Evolutionary conservation across 331 rosid genomes (phyloP), one percentile per base, ranked within the genome.

Genomic region (Dryas integrifolia): DNA sequence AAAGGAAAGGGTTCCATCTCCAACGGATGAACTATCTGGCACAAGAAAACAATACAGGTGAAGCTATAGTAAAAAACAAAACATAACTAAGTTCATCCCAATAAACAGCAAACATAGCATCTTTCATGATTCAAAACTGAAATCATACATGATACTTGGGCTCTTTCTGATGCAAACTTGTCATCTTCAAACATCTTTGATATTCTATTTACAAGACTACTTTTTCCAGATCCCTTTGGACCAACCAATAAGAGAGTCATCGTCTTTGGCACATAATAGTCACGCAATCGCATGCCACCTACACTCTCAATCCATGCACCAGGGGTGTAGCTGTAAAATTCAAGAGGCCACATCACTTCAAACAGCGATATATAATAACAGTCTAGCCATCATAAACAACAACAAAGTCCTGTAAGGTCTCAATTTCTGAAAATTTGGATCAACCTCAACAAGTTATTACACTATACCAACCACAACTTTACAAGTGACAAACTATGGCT

Each of bases 211-310:
- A 93, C 74, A 78, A 93, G 94, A 74, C 97, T 84, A 87, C 96
- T 91, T 81, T 91, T 93, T 60, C 97, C 98, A 7, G 98, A 89
- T 75, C 90, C 88, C 48, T 76, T 89, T 18, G 90, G 97, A 84
- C 98, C 98, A 58, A 91, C 76, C 84, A 93, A 84, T 58, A 91
- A 15, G 59, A 93, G 88, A 45, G 91, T 73, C 7, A 88, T 87
- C 60, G 89, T 87, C 79, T 68, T 79, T n/a, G 98, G 97, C n/a
- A 89, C 81, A 85, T 83, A 95, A 77, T 89, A 88, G 76, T 91
- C 88, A 53, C 75, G 72, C 78, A 72, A 30, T 58, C 85, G 78
- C 79, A 82, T 55, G 73, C 82, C 82, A 16, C 87, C 83, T 39
- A 73, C 90, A 44, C 72, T 77, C 70, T 78, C 92, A 76, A 71